Base-by-base conservation (phyloP, 176 grass and related monocot genomes). In the Oryza glaberrima region DNA sequence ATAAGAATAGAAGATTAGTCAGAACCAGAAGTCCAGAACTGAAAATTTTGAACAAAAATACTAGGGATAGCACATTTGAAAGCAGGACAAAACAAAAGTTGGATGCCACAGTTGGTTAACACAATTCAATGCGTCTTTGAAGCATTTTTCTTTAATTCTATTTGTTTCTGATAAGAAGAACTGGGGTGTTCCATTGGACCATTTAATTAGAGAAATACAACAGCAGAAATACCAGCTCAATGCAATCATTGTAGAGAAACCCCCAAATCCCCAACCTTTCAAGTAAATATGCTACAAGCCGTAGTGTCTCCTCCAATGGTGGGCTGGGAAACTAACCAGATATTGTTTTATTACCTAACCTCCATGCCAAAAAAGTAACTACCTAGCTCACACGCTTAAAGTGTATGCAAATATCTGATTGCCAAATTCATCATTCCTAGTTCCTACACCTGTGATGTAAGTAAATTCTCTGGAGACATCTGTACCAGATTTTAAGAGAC, bases 1-100 rank as follows among this genome's bases (percentile, higher is more conserved):
- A 76, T 49, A 90, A 11, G 70, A 83, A 78, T 45, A 84, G 80
- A 94, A 78, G 71, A 68, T 49, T 45, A 23, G 61, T 87, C 74
- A 88, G 76, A 71, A 23, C 15, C 25, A 46, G 22, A 86, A 77
- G 49, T 32, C 16, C 23, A 46, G 43, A 82, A 81, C 51, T 44
- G 22, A 80, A 65, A 81, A 77, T 36, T 75, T 54, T 54, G 69
- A 69, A 67, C 19, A 85, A 85, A 82, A 82, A 30, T 69, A 52
- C 44, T 69, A 41, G 7, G 46, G 11, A 73, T 19, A 48, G 1
- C 11, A 10, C 66, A 76, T 65, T 20, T 77, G 70, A 7, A 6
- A 81, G 10, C 32, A 67, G 72, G 17, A 3, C 7, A 84, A 86
- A 75, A 38, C 36, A 70, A 20, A 1, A 72, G 11, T 49, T 79